Evolutionary conservation across 768 basidiomycete genomes (phyloP).

Genomic region (Artomyces pyxidatus): DNA sequence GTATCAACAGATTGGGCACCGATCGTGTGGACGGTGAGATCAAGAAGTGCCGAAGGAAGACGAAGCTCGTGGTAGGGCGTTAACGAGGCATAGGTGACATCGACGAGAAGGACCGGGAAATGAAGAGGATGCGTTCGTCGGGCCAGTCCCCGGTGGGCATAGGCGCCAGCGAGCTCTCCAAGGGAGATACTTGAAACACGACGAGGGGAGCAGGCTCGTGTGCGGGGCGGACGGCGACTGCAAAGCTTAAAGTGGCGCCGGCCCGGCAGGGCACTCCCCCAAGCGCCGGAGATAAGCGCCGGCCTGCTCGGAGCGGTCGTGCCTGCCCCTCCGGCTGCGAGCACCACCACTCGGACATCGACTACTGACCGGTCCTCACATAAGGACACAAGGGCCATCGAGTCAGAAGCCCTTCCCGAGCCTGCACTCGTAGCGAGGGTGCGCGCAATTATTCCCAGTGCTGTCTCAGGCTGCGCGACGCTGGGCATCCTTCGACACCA

Average conservation of each 20-base stretch:
- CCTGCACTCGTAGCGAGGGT: no score
- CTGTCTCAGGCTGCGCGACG: no score
- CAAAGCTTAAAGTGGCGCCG: not conserved
- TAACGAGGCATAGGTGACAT: no score
- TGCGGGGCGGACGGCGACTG: not conserved
- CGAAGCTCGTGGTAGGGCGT: no score
- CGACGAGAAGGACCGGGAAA: conserved; percentile 10
- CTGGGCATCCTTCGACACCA: no score
- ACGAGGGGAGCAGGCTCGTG: not conserved
- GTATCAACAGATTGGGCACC: conserved; percentile 13
- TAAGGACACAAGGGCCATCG: no score
- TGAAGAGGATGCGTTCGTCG: not conserved
- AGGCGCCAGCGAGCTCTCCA: not conserved
- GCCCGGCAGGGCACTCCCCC: not conserved
- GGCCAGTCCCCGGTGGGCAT: not conserved
- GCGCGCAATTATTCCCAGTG: no score
- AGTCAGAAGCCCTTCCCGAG: no score
- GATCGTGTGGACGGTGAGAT: conserved; percentile 15
- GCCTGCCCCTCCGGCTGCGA: no score
- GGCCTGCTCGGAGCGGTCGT: not conserved
- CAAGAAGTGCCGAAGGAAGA: no score
- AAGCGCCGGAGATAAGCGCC: not conserved
- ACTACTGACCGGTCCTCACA: no score
- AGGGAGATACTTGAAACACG: not conserved
- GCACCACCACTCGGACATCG: no score